Percentiles rank a stretch among this genome's conserved stretches.
phyloP scores from a whole-genome alignment of 2,329 filamentous ascomycete species.

The Pestalotiopsis sp. region DNA sequence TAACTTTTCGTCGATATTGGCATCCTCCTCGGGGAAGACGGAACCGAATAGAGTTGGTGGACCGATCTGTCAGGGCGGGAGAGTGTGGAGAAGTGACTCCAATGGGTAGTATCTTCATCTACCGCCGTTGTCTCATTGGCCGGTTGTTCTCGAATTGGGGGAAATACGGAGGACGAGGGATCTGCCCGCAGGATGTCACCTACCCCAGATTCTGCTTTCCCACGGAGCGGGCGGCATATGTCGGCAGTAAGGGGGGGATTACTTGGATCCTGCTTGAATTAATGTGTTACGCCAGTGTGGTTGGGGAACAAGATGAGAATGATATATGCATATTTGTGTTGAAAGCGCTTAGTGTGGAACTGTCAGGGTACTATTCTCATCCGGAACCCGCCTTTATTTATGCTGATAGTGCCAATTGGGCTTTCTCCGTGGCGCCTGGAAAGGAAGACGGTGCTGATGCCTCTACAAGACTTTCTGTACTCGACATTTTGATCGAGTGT shows the following conservation, averaged over 20 bases:
- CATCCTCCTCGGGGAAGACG: background rate
- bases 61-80: background rate
- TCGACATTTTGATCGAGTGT: too few relatives aligned
- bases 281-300: too few relatives aligned
- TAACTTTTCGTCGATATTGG: background rate
- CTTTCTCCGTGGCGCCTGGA: too few relatives aligned
- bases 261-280: background rate
- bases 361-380: too few relatives aligned
- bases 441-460: too few relatives aligned
- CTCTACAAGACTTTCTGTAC: too few relatives aligned
- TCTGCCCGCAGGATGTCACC: background rate
- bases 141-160: background rate
- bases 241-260: background rate
- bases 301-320: too few relatives aligned
- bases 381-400: too few relatives aligned
- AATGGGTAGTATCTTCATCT: background rate
- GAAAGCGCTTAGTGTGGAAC: too few relatives aligned
- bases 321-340: too few relatives aligned
- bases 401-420: too few relatives aligned
- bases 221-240: background rate
- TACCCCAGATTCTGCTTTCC: constrained; percentile 1
- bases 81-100: background rate
- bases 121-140: background rate
- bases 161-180: background rate
- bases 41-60: constrained; percentile 1